Percentiles rank a stretch among this genome's conserved stretches.
Conservation (phyloP, 768 basidiomycete species). For the Russula olivacea region DNA sequence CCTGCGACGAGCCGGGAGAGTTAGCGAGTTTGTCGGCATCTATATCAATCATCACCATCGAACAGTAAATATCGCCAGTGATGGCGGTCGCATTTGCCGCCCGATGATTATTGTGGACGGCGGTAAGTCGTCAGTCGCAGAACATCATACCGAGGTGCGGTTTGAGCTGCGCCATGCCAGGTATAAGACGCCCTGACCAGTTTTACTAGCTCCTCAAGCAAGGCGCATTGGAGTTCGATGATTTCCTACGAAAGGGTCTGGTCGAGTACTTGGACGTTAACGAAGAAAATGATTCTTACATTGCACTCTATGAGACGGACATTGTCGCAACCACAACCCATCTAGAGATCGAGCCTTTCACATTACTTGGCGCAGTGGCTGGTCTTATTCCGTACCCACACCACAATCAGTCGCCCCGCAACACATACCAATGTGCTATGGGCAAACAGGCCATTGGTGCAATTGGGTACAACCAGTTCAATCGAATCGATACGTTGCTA, state of each 20-base stretch:
- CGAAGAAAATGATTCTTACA: constrained; percentile 96
- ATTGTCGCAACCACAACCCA: constrained; percentile 83
- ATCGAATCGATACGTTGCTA: constrained; percentile 95
- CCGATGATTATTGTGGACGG: constrained; percentile 96
- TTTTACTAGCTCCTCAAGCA: constrained; percentile 66
- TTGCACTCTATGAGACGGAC: constrained; percentile 88
- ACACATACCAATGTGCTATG: constrained; percentile 99
- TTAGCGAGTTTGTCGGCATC: constrained; percentile 95
- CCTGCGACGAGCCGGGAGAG: constrained; percentile 81
- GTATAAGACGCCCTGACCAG: constrained; percentile 16
- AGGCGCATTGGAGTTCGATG: constrained; percentile 78
- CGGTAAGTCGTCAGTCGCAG: constrained; percentile 64
- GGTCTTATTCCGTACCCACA: constrained; percentile 99
- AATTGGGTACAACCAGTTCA: constrained; percentile 96
- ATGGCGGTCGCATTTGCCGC: constrained; percentile 96
- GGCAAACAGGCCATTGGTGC: constrained; percentile 99
- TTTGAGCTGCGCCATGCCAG: not conserved
- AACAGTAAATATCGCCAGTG: constrained; percentile 92
- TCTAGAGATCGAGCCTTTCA: constrained; percentile 98
- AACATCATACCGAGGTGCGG: constrained; percentile 73
- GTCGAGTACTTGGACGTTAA: constrained; percentile 99
- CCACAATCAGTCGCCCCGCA: constrained; percentile 98
- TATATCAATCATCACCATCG: constrained; percentile 95
- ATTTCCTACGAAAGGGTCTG: constrained; percentile 85
- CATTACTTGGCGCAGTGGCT: constrained; percentile 93